Evolutionary conservation across 371 early-diverging fungal species (phyloP), one percentile per base, ranked within the genome.

Genomic region (Gilbertella persicaria): DNA sequence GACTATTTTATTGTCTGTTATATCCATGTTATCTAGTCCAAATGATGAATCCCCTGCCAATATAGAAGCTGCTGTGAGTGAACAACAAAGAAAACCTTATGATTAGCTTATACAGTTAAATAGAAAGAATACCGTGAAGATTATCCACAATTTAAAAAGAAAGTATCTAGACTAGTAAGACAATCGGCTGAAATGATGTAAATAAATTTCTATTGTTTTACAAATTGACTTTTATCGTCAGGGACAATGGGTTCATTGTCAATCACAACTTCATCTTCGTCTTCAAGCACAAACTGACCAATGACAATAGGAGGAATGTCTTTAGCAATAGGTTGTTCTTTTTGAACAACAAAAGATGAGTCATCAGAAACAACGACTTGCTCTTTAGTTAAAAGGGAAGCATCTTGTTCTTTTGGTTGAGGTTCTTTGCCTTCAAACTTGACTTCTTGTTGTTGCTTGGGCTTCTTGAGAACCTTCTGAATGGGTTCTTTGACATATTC

Each of bases 31-130:
- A 17, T 87, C 89, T 4, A 87, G 88, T 53, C 98, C 98, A n/a
- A 97, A 97, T 71, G 91, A 88, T 58, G 89, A 92, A 64, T 90
- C 90, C 35, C 96, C 96, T 6, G 98, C 95, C 10, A 95, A 95
- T 65, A 75, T 94, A 28, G 93, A 95, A 54, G 95, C 95, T 13
- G 91, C 94, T 30, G 89, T 90, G 79, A 74, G 82, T 64, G 19
- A 35, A 10, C 16, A 44, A 26, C 17, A 33, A 24, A 17, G 4
- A 1, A n/a, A 36, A 23, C 35, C 20, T 37, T n/a, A 8, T 23
- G 0, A 30, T 14, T 8, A 19, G 21, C 20, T 17, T 17, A 37
- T 29, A 17, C 36, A 37, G 37, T 14, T 12, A 12, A 45, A 57
- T 62, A 89, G 91, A 89, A 87, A 66, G 86, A 87, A 49, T 86